These are phyloP conservation scores for Sideroxylon spinosum DNA, from an alignment of 179 eudicot genomes.

Conservation along the genomic window DNA sequence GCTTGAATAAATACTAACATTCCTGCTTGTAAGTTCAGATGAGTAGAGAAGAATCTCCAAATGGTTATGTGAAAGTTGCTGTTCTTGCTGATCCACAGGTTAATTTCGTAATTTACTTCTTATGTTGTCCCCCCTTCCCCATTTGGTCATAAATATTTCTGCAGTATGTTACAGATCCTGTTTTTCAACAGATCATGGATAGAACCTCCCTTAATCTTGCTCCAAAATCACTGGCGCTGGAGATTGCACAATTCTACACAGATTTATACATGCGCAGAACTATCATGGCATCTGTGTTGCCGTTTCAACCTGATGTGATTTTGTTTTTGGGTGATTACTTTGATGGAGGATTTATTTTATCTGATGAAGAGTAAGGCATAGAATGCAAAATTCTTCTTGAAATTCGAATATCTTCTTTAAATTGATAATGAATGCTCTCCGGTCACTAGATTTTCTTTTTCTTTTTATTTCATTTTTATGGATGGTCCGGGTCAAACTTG, in stretches of 20 bases:
- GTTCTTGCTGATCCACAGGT: constrained; percentile 96
- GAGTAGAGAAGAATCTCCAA: constrained; percentile 33
- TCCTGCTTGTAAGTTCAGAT: constrained; percentile 31
- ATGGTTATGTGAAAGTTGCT: constrained; percentile 67
- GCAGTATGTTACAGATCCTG: neutral
- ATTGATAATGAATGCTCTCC: neutral
- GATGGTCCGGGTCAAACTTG: too few species aligned
- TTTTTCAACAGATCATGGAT: constrained; percentile 71
- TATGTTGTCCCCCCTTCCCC: neutral
- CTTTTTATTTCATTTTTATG: neutral
- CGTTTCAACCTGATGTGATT: constrained; percentile 75
- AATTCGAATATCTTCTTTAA: neutral
- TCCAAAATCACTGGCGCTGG: constrained; percentile 71
- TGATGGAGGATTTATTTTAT: constrained; percentile 74
- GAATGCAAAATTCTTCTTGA: constrained; percentile 1
- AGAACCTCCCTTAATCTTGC: constrained; percentile 68
- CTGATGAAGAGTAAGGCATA: constrained; percentile 74
- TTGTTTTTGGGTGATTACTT: constrained; percentile 90
- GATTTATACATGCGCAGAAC: constrained; percentile 93
- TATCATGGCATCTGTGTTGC: constrained; percentile 59
- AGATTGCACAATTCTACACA: constrained; percentile 74
- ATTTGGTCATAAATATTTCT: neutral
- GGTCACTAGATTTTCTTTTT: neutral
- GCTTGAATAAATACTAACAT: constrained; percentile 7
- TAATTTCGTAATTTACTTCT: neutral